phyloP scores from a whole-genome alignment of 441 rosid species.

The Croton setiger region DNA sequence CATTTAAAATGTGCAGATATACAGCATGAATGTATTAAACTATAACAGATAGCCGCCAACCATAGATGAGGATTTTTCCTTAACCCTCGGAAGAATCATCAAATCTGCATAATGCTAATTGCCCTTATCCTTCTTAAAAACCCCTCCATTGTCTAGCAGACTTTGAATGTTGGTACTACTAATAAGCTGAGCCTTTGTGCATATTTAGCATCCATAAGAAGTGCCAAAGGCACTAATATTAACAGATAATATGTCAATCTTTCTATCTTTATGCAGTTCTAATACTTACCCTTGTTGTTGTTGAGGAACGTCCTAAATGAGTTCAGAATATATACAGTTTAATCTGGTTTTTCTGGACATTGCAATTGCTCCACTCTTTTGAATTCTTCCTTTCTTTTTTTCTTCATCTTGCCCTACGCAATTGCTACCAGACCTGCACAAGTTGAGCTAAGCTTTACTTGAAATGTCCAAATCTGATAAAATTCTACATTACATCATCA shows the following conservation, averaged over 20 bases:
- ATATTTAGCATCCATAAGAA: not conserved
- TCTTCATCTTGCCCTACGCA: not conserved
- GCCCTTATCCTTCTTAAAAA: no score
- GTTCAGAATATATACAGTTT: not conserved
- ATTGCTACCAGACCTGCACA: constrained; percentile 2
- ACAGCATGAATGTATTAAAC: no score
- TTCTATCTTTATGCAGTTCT: not conserved
- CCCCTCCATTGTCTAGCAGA: no score
- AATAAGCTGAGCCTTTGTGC: not conserved
- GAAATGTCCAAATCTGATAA: not conserved
- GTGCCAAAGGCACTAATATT: not conserved
- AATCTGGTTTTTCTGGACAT: not conserved
- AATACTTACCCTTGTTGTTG: not conserved
- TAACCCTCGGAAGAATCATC: no score
- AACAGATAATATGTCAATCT: not conserved
- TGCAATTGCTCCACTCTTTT: not conserved
- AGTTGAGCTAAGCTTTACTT: not conserved
- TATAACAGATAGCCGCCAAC: no score
- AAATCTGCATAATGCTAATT: not conserved
- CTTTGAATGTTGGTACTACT: not conserved
- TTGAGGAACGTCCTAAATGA: not conserved
- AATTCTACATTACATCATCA: not conserved
- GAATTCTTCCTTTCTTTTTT: not conserved
- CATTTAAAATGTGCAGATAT: no score
- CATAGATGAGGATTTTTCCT: no score